These are phyloP conservation scores for Luffa acutangula DNA, from an alignment of 306 rosid species.

Conservation along the genomic window DNA sequence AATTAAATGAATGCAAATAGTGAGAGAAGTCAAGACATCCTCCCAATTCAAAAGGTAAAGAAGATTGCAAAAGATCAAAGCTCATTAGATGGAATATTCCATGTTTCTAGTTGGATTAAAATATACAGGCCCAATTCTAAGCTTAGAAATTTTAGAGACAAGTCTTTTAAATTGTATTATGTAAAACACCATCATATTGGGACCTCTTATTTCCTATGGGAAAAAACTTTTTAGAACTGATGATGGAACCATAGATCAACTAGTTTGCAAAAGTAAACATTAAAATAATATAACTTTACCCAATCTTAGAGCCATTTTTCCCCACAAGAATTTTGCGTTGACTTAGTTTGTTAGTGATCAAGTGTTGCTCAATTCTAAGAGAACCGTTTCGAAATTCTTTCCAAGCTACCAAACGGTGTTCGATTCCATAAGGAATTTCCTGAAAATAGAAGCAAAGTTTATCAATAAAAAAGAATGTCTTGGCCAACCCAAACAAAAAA, in stretches of 20 bases:
- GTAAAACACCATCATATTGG: background rate
- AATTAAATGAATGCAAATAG: background rate
- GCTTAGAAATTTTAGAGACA: background rate
- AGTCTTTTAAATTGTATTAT: background rate
- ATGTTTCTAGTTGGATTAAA: background rate
- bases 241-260: background rate
- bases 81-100: background rate
- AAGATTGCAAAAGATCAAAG: background rate
- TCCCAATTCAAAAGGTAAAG: background rate
- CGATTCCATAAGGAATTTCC: conserved; percentile 87
- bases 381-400: conserved; percentile 90
- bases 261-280: conserved; percentile 1
- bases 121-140: background rate
- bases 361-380: conserved; percentile 86
- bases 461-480: background rate
- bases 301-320: conserved; percentile 85
- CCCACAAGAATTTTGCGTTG: conserved; percentile 94
- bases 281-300: conserved; percentile 31
- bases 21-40: background rate
- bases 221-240: background rate
- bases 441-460: conserved; percentile 18
- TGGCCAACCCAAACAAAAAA: background rate
- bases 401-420: conserved; percentile 83
- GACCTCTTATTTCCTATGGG: background rate
- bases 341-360: conserved; percentile 59